Base-by-base conservation (phyloP, 116 monocot species). In the Cymodocea nodosa region DNA sequence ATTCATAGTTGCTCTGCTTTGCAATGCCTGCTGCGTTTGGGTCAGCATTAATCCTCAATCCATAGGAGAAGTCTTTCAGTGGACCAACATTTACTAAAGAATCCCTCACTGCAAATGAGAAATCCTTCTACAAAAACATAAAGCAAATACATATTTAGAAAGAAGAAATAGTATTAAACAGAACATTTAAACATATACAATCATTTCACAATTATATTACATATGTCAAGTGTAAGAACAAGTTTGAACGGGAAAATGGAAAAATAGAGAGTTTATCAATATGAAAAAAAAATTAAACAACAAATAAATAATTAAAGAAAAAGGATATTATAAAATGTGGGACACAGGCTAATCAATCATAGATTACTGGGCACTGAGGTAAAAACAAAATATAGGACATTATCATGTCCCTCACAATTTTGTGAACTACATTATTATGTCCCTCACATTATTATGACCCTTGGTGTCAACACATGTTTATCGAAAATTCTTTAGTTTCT, bases 1-100 rank as follows among this genome's bases (percentile, higher is more conserved):
- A 65, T 72, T 98, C 98, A 77, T 92, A 92, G 71, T 98, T 98
- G 76, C 98, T 92, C 70, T 98, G 98, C 40, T 92, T 98, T 60
- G 88, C 75, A 74, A 84, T 79, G 48, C 98, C 98, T 8, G 84
- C 77, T 8, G 89, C 92, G 83, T 84, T 85, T 22, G 77, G 78
- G 74, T 98, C 86, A 57, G 98, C 89, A 81, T 92, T 98, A 24
- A 89, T 79, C 69, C 98, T 80, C 66, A 92, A 79, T 53, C 92
- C 89, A 76, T 98, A 84, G 9, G 84, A 78, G 59, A 98, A 98
- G 66, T 98, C 98, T 63, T 86, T 92, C 60, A 98, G 23, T 35
- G 98, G 98, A 37, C 98, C 92, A 67, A 98, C 73, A 86, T 98
- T 92, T 67, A 92, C 79, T 64, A 98, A 74, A 23, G 98, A 89